Base-by-base conservation (phyloP, 257 asterid species). In the Solanum rostratum region DNA sequence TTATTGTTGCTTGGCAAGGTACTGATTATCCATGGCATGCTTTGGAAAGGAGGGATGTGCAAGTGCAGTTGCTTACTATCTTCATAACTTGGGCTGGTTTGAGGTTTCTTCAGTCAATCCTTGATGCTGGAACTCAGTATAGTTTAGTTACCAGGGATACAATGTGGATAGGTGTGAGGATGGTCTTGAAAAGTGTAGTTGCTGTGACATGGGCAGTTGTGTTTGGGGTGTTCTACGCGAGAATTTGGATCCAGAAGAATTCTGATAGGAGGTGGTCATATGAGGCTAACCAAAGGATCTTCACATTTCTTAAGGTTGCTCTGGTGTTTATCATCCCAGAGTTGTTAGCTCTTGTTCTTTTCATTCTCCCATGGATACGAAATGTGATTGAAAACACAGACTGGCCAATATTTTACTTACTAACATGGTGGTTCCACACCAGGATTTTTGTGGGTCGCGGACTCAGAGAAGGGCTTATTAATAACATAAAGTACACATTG, bases 101-200 rank as follows among this genome's bases (percentile, higher is more conserved):
- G 82, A 96, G 99, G 91, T 91, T 96, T 71, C 79, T 90, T 84
- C 99, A 96, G 71, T 89, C 97, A 4, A 89, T 96, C 85, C 97
- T 96, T 88, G 99, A 96, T 89, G 98, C 98, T 30, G 98, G 99
- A 30, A 96, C 98, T n/a, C 99, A 96, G 87, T 96, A 94, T 85
- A 96, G 98, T 89, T 91, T 94, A 87, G 98, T 96, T 20, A 87
- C 95, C 19, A 88, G 93, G 89, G 99, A 94, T 68, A 92, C 94
- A 1, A 89, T 92, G 88, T 85, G 91, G 95, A 85, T 93, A 84
- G 95, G 98, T 80, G 88, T 93, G 54, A 90, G 99, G 89, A 94
- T 96, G 99, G 93, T 94, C 81, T 90, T 96, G 91, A 96, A 96
- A 88, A 89, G 94, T 76, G 20, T 93, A 84, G 99, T 90, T 88